A percentile compares a stretch with the other conserved stretches of the same genome.
These are phyloP conservation scores for Leptographium galeiforme DNA, from an alignment of 2,329 filamentous ascomycete genomes.

Conservation along the genomic window DNA sequence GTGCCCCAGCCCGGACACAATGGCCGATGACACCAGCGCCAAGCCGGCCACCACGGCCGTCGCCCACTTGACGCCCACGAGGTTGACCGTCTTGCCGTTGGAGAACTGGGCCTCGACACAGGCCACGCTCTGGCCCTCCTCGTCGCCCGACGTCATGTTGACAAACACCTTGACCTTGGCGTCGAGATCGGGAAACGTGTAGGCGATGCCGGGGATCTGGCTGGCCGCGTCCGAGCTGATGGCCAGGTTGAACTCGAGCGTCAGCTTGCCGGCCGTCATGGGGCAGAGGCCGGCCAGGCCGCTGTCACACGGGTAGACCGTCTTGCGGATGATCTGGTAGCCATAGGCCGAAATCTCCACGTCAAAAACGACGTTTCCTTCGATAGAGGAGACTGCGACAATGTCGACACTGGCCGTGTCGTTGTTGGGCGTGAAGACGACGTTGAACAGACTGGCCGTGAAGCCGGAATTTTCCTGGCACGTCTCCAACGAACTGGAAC, in stretches of 20 bases:
- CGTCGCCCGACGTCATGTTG: slow-evolving; percentile 40
- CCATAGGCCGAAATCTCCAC: slow-evolving; percentile 63
- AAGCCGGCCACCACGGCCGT: slow-evolving; percentile 67
- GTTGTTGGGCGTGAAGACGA: slow-evolving; percentile 55
- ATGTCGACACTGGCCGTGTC: slow-evolving; percentile 52
- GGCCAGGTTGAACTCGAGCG: slow-evolving; percentile 42
- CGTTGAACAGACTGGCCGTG: slow-evolving; percentile 67
- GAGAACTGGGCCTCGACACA: slow-evolving; percentile 71
- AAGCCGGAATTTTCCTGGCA: slow-evolving; percentile 68
- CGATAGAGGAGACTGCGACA: slow-evolving; percentile 58
- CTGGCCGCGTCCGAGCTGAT: slow-evolving; percentile 36
- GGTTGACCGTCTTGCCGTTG: slow-evolving; percentile 73
- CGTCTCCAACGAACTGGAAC: slow-evolving; percentile 51
- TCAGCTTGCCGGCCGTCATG: slow-evolving; percentile 56
- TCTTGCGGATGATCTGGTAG: slow-evolving; percentile 46
- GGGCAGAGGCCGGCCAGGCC: slow-evolving; percentile 61
- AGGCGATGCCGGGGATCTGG: slow-evolving; percentile 63
- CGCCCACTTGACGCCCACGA: slow-evolving; percentile 67
- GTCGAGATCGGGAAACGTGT: slow-evolving; percentile 71
- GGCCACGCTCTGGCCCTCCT: slow-evolving; percentile 45
- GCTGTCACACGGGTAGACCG: slow-evolving; percentile 53
- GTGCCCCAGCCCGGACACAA: slow-evolving; percentile 71
- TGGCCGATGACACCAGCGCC: slow-evolving; percentile 60
- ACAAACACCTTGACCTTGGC: slow-evolving; percentile 63
- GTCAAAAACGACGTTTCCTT: slow-evolving; percentile 60